Base-by-base conservation (phyloP, 352 stramenopile genomes). In the Elongisporangium anandrum region DNA sequence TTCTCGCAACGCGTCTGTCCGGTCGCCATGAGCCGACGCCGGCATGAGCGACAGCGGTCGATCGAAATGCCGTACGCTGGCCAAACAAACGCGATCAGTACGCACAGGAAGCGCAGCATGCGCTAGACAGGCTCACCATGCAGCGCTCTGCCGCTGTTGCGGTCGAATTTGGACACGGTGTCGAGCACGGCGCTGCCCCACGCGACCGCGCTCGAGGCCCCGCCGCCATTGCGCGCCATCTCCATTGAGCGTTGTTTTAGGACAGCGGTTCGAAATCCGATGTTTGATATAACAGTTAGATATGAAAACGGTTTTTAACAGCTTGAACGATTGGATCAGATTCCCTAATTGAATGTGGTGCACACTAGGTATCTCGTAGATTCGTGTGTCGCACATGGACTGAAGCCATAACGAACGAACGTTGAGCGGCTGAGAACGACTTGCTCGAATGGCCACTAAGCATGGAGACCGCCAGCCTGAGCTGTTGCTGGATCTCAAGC, bases 31-130 rank as follows among this genome's bases (percentile, higher is more conserved):
- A 87, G 56, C 53, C 69, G 75, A 15, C 68, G 55, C 19, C 75
- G 72, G 56, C 80, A 90, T 47, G 68, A 66, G 49, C 61, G 64
- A 47, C 80, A 90, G 13, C 74, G 69, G 39, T 68, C 74, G 21
- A 58, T 68, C 63, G 68, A 88, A 58, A 90, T 83, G 16, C 80
- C 80, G 26, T 87, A 88, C 66, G 87, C 80, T 90, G 52, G 26
- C 3, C 5, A 23, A 10, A 23, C 50, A 63, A n/a, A 8, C 47
- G 19, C 26, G 51, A 63, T 29, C 39, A 60, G 19, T 12, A 51
- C 19, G 12, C 26, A 3, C n/a, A 17, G 21, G 54, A 15, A 41
- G 9, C 13, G n/a, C 17, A 24, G 34, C 23, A 50, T 22, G 19
- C 21, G n/a, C 21, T 45, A 72, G 52, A 39, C 12, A n/a, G n/a